A percentile compares a stretch with the other conserved stretches of the same genome.
These are phyloP conservation scores for Chlorella vulgaris DNA, from an alignment of 139 green algal species.

Conservation along the genomic window DNA sequence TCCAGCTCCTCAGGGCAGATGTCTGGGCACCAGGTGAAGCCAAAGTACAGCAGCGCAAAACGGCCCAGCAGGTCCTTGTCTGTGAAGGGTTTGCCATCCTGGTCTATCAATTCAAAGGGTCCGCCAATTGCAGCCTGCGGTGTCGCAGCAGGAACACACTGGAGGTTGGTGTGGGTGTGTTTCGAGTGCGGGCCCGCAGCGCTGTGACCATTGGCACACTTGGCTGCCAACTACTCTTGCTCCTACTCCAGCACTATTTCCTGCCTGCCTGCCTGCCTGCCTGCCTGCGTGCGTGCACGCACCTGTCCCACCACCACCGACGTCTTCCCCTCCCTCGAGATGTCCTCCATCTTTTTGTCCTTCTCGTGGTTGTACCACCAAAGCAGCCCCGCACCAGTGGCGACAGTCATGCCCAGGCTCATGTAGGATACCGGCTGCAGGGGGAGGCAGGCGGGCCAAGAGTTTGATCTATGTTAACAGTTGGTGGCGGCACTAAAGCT, in stretches of 20 bases:
- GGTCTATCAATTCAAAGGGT: conserved; percentile 86
- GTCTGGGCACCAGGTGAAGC: conserved; percentile 98
- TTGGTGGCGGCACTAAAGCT: no score
- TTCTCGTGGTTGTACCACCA: conserved; percentile 49
- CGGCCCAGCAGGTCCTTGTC: conserved; percentile 82
- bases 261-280: no score
- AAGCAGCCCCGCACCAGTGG: conserved; percentile 53
- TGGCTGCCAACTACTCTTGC: no score
- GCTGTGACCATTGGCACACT: no score
- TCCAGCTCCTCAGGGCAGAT: conserved; percentile 99
- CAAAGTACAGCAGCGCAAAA: conserved; percentile 97
- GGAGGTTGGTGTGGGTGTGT: background rate
- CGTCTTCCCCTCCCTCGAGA: conserved; percentile 20
- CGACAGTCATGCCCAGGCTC: conserved; percentile 56
- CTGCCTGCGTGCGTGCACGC: background rate
- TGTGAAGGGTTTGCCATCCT: conserved; percentile 80
- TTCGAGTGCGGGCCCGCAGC: no score
- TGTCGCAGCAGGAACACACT: background rate
- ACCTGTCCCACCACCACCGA: conserved; percentile 30
- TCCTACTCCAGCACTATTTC: no score
- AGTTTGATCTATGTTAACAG: no score
- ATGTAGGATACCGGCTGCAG: conserved; percentile 55
- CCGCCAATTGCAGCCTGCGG: conserved; percentile 88
- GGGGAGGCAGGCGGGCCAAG: background rate
- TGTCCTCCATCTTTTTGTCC: conserved; percentile 43